Evolutionary conservation across 75 land plant species (phyloP).

Genomic region (Picea glauca): DNA sequence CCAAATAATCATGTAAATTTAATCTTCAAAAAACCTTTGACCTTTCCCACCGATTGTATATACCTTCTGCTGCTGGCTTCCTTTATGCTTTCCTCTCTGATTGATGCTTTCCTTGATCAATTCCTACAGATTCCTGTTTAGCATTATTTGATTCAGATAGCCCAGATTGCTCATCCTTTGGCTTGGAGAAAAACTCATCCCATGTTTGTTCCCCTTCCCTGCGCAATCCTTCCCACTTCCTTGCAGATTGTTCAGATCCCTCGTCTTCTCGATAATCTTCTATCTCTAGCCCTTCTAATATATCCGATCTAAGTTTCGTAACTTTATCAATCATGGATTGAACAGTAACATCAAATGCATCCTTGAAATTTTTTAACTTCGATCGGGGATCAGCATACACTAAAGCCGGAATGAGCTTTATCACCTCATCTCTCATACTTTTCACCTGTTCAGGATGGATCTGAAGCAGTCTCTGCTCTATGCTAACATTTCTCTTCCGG

Average conservation of each 20-base stretch:
- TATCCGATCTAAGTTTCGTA: conserved; percentile 50
- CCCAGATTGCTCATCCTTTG: conserved; percentile 31
- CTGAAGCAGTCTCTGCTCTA: conserved; percentile 56
- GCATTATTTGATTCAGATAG: too few species aligned
- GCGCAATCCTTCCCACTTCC: conserved; percentile 54
- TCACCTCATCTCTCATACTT: conserved; percentile 82
- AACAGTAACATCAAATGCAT: conserved; percentile 95
- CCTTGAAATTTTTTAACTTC: conserved; percentile 53
- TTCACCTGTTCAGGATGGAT: conserved; percentile 57
- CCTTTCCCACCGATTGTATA: too few species aligned
- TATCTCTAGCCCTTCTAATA: conserved; percentile 36
- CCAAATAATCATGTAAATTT: too few species aligned
- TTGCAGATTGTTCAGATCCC: conserved; percentile 24
- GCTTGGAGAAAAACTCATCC: conserved; percentile 78
- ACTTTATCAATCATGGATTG: conserved; percentile 66
- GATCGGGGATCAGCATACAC: conserved; percentile 90
- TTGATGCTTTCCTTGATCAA: too few species aligned
- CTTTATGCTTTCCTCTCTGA: too few species aligned
- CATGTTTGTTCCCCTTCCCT: conserved; percentile 61
- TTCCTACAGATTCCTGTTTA: too few species aligned
- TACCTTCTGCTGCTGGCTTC: too few species aligned
- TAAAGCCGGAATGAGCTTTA: conserved; percentile 75
- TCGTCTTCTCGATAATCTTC: conserved; percentile 55
- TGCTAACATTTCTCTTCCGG: conserved; percentile 60
- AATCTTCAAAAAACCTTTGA: too few species aligned